Base-by-base conservation (phyloP, 495 filamentous ascomycete species). In the Entonaema liquescens region DNA sequence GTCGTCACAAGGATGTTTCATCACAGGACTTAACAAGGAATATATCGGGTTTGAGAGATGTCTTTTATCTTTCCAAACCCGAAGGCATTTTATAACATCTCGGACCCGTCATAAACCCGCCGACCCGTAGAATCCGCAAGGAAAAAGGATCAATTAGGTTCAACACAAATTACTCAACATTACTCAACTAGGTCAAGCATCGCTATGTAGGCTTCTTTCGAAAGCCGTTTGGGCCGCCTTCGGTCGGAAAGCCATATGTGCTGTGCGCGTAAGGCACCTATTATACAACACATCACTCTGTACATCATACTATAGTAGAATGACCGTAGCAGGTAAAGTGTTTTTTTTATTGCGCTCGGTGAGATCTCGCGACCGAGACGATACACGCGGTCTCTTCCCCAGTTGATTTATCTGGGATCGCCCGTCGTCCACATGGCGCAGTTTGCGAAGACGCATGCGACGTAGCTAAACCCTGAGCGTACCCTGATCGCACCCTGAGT, bases 401-500 rank as follows among this genome's bases (percentile, higher is more conserved):
- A 57, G 55, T 62, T 65, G 52, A 44, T 35, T 62, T 53, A 53
- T 59, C 29, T 50, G 23, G 35, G 5, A 29, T 28, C 35, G 35
- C 6, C 21, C 56, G 21, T 59, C 17, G 65, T 68, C 49, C 65
- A 68, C 70, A 73, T 68, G 65, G 70, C 65, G 70, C 61, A 65
- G 65, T 58, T 62, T 44, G 53, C 47, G 17, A 65, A 49, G 52
- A 69, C 62, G 65, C 44, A 66, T 73, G 70, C 62, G 44, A 69
- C 65, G 52, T 40, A 65, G 40, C 61, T 44, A 44, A 64, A 66
- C 57, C 61, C 40, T 55, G 59, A 59, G 11, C 50, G 28, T 9
- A 47, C 42, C 19, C 19, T 47, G 42, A 47, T 17, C 31, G 31
- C 31, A 42, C 7, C 38, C n/a, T 49, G 44, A 23, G 17, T 36